Conservation (phyloP, 257 asterid species). For the Solanum ossicruentum region DNA sequence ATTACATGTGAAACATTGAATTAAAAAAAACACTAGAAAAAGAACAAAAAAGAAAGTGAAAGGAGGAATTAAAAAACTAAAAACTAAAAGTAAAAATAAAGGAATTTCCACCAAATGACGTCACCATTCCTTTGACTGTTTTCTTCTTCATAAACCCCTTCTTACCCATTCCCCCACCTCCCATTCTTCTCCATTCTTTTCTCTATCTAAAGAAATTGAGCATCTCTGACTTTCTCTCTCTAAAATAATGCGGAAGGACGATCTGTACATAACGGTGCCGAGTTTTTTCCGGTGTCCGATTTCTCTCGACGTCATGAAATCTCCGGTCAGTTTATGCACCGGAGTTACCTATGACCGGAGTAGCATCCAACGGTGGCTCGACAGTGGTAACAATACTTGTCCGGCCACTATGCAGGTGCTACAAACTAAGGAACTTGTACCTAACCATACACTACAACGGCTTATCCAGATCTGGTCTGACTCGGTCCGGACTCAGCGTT, state of each 20-base stretch:
- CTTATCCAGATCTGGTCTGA: constrained; percentile 71
- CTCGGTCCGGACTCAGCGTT: constrained; percentile 13
- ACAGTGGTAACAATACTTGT: constrained; percentile 78
- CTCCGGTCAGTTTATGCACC: constrained; percentile 80
- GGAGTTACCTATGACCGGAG: constrained; percentile 80
- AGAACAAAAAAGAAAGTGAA: neutral
- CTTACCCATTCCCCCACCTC: neutral
- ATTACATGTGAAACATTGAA: neutral
- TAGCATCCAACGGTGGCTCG: constrained; percentile 80
- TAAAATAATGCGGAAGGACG: constrained; percentile 41
- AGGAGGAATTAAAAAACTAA: neutral
- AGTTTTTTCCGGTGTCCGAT: constrained; percentile 69
- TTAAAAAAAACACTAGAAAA: neutral
- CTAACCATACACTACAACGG: constrained; percentile 64
- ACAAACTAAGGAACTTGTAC: constrained; percentile 44
- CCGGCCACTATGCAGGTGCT: constrained; percentile 93
- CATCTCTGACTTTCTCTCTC: neutral
- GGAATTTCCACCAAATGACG: constrained; percentile 12
- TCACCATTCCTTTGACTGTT: constrained; percentile 35
- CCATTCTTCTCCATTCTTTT: neutral
- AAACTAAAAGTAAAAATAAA: neutral
- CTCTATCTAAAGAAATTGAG: neutral
- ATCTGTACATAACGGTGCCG: constrained; percentile 40
- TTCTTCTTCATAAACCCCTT: constrained; percentile 4
- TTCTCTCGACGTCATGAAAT: constrained; percentile 68